Base-by-base conservation (phyloP, 2,329 filamentous ascomycete genomes). In the Xylaria sp. region DNA sequence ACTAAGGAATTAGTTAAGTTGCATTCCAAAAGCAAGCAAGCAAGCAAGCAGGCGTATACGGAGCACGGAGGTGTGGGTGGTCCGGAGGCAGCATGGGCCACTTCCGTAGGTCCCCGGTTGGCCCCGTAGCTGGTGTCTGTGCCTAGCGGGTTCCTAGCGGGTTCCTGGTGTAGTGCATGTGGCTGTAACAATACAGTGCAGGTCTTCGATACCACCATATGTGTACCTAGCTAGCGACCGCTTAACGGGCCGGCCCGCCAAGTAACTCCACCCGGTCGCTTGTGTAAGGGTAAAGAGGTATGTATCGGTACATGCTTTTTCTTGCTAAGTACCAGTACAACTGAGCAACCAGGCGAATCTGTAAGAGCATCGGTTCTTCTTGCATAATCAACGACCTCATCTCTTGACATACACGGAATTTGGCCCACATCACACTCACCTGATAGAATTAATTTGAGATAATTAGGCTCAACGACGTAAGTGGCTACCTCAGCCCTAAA, bases 391-490 rank as follows among this genome's bases (percentile, higher is more conserved):
- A 30, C 10, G 50, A 58, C 41, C 32, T 58, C 41, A 41, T 41
- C 23, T 63, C 32, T 63, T 55, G 13, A 36, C 13, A 32, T 20
- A 18, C 2, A 7, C 28, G 12, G 20, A 32, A 39, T 32, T 56
- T 34, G 30, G 43, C 48, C 61, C 52, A 63, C 61, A 58, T 58
- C 32, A 50, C 4, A 53, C 32, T 50, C 61, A 58, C 52, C 52
- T 63, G 52, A 63, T 58, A n/a, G 32, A 36, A 23, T 13, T 2
- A 55, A 36, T 56, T 48, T 41, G 23, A 50, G 15, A 63, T 46
- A 45, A 50, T 50, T 15, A 50, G 39, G 41, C 7, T 36, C 12
- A 25, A 23, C 39, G 10, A 23, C 52, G 18, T 15, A 28, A 53
- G 34, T 32, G 23, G 59, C 46, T 12, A 34, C 8, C 32, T 39